Evolutionary conservation across 192 early-diverging fungal species (phyloP).

Genomic region (Coemansia asiatica): DNA sequence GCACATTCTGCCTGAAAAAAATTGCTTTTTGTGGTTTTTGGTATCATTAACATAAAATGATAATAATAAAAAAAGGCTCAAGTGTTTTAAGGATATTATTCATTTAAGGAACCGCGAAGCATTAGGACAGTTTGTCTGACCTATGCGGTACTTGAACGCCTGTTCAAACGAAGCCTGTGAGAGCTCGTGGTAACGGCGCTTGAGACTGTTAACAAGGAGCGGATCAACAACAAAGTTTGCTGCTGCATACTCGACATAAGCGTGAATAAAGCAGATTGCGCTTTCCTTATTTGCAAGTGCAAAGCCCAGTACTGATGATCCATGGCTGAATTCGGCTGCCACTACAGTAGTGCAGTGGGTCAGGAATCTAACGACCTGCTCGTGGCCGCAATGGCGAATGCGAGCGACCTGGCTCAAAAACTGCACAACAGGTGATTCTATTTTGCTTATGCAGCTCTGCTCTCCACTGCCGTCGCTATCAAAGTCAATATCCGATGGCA

Average conservation of each 20-base stretch:
- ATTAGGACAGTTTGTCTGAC: constrained; percentile 27
- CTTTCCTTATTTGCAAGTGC: constrained; percentile 25
- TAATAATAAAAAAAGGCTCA: neutral
- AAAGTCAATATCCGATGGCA: constrained; percentile 11
- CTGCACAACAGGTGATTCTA: constrained; percentile 14
- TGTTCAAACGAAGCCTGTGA: constrained; percentile 27
- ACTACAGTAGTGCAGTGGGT: constrained; percentile 16
- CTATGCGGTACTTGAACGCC: constrained; percentile 43
- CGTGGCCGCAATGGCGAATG: constrained; percentile 34
- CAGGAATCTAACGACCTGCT: constrained; percentile 29
- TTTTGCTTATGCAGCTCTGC: constrained; percentile 1
- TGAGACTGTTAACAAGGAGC: constrained; percentile 5
- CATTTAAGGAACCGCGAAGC: constrained; percentile 20
- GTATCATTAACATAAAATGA: neutral
- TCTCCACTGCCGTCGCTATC: neutral
- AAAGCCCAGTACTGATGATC: neutral
- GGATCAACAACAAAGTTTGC: constrained; percentile 33
- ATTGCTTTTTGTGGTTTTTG: neutral
- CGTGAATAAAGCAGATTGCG: constrained; percentile 29
- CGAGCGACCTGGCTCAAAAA: constrained; percentile 25
- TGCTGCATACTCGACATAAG: constrained; percentile 33
- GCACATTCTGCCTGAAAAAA: neutral
- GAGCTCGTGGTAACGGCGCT: constrained; percentile 17
- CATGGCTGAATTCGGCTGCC: constrained; percentile 16
- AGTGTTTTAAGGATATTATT: no score